Evolutionary conservation across 2,329 filamentous ascomycete species (phyloP).

Genomic region (Ophiosphaerella herpotricha): DNA sequence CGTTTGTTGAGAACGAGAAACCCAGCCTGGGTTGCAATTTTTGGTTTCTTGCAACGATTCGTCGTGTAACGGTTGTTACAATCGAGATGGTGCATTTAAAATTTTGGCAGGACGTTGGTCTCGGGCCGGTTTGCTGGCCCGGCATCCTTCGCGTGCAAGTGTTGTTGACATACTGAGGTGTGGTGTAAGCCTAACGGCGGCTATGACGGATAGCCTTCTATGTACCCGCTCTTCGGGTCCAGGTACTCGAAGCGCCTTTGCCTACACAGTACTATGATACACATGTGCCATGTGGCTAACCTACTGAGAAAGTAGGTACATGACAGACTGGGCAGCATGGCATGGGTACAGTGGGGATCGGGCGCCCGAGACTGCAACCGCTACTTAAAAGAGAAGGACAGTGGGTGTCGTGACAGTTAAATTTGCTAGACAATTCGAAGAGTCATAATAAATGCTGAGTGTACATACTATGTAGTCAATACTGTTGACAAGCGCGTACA

Average conservation of each 20-base stretch:
- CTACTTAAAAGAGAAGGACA: slow-evolving; percentile 11
- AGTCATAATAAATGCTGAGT: not conserved
- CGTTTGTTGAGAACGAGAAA: not conserved
- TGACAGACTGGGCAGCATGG: slow-evolving; percentile 43
- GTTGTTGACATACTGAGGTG: not conserved
- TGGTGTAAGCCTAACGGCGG: slow-evolving; percentile 20
- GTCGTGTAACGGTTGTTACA: not conserved
- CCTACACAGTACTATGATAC: slow-evolving; percentile 3
- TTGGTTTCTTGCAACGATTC: not conserved
- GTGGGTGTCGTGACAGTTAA: slow-evolving; percentile 3
- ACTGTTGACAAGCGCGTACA: too few relatives aligned
- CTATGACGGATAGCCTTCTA: slow-evolving; percentile 23
- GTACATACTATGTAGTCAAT: not conserved
- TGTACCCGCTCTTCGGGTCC: slow-evolving; percentile 30
- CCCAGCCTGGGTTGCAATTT: too few relatives aligned
- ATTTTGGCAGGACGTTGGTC: not conserved
- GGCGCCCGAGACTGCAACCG: slow-evolving; percentile 21
- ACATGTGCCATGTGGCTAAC: slow-evolving; percentile 25
- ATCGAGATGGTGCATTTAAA: too few relatives aligned
- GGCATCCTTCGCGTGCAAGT: not conserved
- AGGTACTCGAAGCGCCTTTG: slow-evolving; percentile 12
- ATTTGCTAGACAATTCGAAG: not conserved
- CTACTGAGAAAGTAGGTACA: slow-evolving; percentile 15
- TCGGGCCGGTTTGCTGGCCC: not conserved
- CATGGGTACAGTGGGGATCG: slow-evolving; percentile 25